These are phyloP conservation scores for Ascochyta koolunga DNA, from an alignment of 2,329 filamentous ascomycete genomes.

Conservation along the genomic window DNA sequence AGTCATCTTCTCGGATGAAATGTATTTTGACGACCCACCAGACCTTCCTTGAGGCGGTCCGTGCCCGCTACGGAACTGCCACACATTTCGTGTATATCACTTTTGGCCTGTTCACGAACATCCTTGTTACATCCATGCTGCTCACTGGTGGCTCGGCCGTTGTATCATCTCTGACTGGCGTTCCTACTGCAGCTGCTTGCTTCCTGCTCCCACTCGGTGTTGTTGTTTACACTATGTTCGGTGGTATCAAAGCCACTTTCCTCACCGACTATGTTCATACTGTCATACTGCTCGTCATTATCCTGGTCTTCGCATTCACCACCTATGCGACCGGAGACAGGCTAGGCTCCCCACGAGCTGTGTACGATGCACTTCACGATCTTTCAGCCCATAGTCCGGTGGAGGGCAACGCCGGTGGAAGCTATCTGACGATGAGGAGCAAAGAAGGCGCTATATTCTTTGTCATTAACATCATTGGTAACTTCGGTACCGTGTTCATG, in stretches of 20 bases:
- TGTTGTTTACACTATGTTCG: slow-evolving; percentile 75
- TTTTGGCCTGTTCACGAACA: slow-evolving; percentile 81
- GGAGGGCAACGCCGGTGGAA: slow-evolving; percentile 75
- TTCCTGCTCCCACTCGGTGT: slow-evolving; percentile 83
- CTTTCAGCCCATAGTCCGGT: slow-evolving; percentile 74
- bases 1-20: rapidly evolving
- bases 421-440: slow-evolving; percentile 87
- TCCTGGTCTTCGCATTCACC: slow-evolving; percentile 82
- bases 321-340: slow-evolving; percentile 75
- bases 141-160: slow-evolving; percentile 83
- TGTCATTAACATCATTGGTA: slow-evolving; percentile 85
- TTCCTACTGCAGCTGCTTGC: slow-evolving; percentile 79
- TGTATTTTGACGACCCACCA: slow-evolving; percentile 56
- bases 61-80: slow-evolving; percentile 75
- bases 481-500: slow-evolving; percentile 82
- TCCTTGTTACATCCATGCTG: slow-evolving; percentile 89
- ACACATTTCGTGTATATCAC: slow-evolving; percentile 80
- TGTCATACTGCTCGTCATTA: slow-evolving; percentile 81
- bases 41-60: slow-evolving; percentile 80
- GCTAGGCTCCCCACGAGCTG: slow-evolving; percentile 74
- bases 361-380: slow-evolving; percentile 77
- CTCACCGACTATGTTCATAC: slow-evolving; percentile 87
- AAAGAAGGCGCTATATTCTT: slow-evolving; percentile 86
- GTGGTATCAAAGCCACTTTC: slow-evolving; percentile 73
- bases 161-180: slow-evolving; percentile 58